Conservation (phyloP, 148 eudicot species). For the Rhododendron molle region DNA sequence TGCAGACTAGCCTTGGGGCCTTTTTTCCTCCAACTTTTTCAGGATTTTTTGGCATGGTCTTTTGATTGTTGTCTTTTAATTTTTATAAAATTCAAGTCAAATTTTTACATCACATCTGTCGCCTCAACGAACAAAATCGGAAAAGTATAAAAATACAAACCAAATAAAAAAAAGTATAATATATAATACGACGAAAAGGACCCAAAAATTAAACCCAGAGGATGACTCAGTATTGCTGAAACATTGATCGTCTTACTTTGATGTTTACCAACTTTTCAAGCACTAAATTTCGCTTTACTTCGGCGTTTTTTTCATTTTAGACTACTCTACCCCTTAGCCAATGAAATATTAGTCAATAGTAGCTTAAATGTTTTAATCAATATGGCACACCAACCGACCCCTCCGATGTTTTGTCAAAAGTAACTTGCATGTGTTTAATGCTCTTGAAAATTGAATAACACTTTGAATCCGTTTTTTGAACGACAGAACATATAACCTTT, state of each 20-base stretch:
- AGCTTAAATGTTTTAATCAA: neutral
- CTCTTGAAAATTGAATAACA: no score
- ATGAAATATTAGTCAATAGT: neutral
- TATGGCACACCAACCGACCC: neutral
- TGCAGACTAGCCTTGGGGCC: neutral
- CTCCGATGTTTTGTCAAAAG: neutral
- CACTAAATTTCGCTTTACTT: neutral
- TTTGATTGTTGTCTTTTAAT: neutral
- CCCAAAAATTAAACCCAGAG: neutral
- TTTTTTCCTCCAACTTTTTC: no score
- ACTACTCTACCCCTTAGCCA: neutral
- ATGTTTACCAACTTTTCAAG: neutral
- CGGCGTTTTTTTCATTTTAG: neutral
- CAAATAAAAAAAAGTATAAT: no score
- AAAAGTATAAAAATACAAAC: no score
- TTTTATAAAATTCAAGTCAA: neutral
- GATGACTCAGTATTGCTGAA: neutral
- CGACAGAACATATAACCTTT: no score
- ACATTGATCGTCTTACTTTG: neutral
- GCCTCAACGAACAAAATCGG: no score
- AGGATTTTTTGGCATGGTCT: neutral
- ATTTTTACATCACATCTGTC: no score
- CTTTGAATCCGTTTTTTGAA: no score
- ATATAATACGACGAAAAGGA: no score
- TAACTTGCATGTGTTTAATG: no score